Evolutionary conservation across 106 monocot species (phyloP), one percentile per base, ranked within the genome.

Genomic region (Platanthera guangdongensis): DNA sequence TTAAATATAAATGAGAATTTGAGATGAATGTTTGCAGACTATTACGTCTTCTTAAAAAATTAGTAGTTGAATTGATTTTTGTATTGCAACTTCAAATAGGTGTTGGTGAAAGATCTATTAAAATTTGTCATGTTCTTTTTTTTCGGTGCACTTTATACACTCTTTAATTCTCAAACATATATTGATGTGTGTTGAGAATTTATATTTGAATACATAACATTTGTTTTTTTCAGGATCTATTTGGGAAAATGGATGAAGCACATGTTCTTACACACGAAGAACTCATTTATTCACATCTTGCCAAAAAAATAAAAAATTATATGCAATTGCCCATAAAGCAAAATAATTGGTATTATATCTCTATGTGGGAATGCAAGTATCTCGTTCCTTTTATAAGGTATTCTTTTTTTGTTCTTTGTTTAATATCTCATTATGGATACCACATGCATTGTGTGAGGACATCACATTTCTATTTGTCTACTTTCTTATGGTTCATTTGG

Each of bases 341-440:
- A 67, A 95, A 95, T 55, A 90, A 95, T 45, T 95, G 95, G 95
- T 95, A 93, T 77, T 93, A 95, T 85, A 93, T 93, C 22, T 93
- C 93, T 9, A 75, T 93, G 75, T 95, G 95, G 95, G 95, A 95
- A 51, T 95, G 93, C 46, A 93, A 90, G 84, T 51, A 92, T 73
- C 95, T 93, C 18, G 90, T 93, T 65, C 95, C 95, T 79, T 95
- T 95, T 81, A 95, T 95, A 73, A 83, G 95, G 95, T 95, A 78
- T 2, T 49, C 12, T 18, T 12, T 32, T 67, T 67, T 32, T n/a
- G 32, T 67, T 67, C 32, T 12, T 39, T 67, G 30, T 22, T 30
- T 30, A 13, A 30, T 12, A 30, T 67, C 8, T 67, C 67, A 32
- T 32, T 32, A 32, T 32, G 32, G 32, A 32, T 2, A 32, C 32